These are phyloP conservation scores for Magnaporthales sp. DNA, from an alignment of 2,329 filamentous ascomycete species.

Conservation along the genomic window DNA sequence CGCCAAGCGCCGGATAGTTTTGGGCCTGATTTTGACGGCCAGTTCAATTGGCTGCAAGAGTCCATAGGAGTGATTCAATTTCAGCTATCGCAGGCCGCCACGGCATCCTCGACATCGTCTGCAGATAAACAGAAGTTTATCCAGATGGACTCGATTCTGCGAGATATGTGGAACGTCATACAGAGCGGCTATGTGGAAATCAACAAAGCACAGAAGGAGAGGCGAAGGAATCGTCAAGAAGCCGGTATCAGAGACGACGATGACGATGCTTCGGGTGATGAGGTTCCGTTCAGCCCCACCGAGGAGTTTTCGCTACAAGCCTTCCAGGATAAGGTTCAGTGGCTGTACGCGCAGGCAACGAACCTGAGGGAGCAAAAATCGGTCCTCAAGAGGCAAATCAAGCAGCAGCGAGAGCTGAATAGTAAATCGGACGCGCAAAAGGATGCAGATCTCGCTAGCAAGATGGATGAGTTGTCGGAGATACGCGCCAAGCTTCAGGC, in stretches of 20 bases:
- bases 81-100: conserved; percentile 28
- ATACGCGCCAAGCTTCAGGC: conserved; percentile 19
- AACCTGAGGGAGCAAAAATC: conserved; percentile 79
- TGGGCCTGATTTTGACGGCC: conserved; percentile 52
- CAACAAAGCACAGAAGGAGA: conserved; percentile 43
- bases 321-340: conserved; percentile 72
- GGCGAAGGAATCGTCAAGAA: conserved; percentile 41
- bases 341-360: conserved; percentile 68
- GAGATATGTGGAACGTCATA: conserved; percentile 49
- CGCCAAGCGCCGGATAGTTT: conserved; percentile 49
- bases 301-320: conserved; percentile 64
- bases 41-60: conserved; percentile 60
- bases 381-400: conserved; percentile 84
- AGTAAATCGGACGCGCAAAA: conserved; percentile 71
- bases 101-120: conserved; percentile 20
- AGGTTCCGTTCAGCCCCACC: conserved; percentile 41
- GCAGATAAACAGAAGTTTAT: conserved; percentile 32
- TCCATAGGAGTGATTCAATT: conserved; percentile 42
- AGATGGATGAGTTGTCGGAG: conserved; percentile 45
- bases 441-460: conserved; percentile 53
- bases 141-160: conserved; percentile 48
- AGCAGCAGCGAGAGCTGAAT: conserved; percentile 90
- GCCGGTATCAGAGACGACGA: conserved; percentile 51
- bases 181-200: conserved; percentile 46
- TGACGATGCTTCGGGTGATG: conserved; percentile 54